Evolutionary conservation across 31 red algal genomes (phyloP).

Genomic region (Porphyra umbilicalis): DNA sequence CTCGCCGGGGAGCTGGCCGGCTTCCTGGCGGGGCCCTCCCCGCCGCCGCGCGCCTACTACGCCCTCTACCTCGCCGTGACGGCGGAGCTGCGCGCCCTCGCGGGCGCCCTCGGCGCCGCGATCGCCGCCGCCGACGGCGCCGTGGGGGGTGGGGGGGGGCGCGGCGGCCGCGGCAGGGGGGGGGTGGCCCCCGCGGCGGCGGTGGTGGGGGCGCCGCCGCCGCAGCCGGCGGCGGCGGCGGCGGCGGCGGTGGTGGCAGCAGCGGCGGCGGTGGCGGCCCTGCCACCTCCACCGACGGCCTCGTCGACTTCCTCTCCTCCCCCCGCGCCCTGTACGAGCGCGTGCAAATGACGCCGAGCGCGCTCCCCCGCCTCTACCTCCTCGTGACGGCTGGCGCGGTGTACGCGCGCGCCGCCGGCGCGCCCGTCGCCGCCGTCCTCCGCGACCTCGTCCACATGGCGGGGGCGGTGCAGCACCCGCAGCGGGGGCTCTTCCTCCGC

Average conservation of each 20-base stretch:
- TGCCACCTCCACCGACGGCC: not conserved
- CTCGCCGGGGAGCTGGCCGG: constrained; percentile 64
- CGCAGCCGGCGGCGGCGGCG: too few relatives aligned
- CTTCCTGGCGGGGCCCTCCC: constrained; percentile 33
- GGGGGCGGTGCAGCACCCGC: constrained; percentile 82
- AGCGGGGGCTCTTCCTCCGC: constrained; percentile 77
- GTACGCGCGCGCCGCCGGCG: constrained; percentile 47
- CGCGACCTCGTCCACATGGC: constrained; percentile 88
- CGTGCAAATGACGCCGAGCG: constrained; percentile 66
- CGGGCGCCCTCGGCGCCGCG: not conserved
- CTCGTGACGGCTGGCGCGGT: constrained; percentile 70
- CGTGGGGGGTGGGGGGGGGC: constrained; percentile 45
- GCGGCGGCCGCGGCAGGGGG: constrained; percentile 24
- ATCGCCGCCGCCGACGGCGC: constrained; percentile 3
- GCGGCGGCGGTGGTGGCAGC: not conserved
- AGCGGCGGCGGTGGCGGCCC: not conserved
- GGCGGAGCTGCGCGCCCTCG: constrained; percentile 65
- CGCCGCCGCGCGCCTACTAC: constrained; percentile 79
- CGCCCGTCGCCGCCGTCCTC: constrained; percentile 60
- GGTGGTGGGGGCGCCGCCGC: not conserved
- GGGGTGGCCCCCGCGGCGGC: not conserved
- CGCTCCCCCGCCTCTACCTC: constrained; percentile 78
- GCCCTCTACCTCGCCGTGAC: constrained; percentile 86
- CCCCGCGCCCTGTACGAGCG: constrained; percentile 73
- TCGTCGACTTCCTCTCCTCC: not conserved